Conservation (phyloP, 164 flowering plant genomes). For the Umbilicus rupestris region DNA sequence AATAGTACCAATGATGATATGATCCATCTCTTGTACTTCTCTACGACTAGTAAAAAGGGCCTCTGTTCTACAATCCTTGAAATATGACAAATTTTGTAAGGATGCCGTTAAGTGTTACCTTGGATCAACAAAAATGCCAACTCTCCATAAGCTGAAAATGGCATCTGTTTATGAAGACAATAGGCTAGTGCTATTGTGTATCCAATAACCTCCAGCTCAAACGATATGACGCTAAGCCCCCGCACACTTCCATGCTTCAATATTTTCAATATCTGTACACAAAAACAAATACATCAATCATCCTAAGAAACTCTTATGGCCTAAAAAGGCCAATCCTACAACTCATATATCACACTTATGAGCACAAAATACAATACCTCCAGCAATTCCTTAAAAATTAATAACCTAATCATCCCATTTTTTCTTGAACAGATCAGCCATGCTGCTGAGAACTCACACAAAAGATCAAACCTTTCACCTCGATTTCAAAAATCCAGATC, state of each 20-base stretch:
- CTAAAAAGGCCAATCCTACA: background rate
- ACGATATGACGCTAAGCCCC: slow-evolving; percentile 71
- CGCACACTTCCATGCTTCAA: slow-evolving; percentile 68
- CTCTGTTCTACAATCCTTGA: background rate
- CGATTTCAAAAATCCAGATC: background rate
- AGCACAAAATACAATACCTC: background rate
- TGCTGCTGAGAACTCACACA: too few species aligned
- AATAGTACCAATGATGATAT: background rate
- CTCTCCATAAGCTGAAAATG: slow-evolving; percentile 96
- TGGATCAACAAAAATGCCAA: slow-evolving; percentile 72
- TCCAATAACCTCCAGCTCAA: slow-evolving; percentile 95
- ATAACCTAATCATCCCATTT: too few species aligned
- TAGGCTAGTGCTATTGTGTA: slow-evolving; percentile 86
- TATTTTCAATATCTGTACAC: slow-evolving; percentile 70
- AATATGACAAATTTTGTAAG: background rate
- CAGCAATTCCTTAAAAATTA: too few species aligned
- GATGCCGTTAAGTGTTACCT: slow-evolving; percentile 28
- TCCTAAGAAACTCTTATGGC: background rate
- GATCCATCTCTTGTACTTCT: background rate
- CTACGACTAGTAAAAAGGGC: background rate
- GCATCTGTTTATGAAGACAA: slow-evolving; percentile 86
- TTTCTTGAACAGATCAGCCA: too few species aligned
- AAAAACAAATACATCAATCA: background rate
- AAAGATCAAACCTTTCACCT: too few species aligned
- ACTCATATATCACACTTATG: background rate